Evolutionary conservation across 768 basidiomycete species (phyloP).

Genomic region (Boletus rubropictus): DNA sequence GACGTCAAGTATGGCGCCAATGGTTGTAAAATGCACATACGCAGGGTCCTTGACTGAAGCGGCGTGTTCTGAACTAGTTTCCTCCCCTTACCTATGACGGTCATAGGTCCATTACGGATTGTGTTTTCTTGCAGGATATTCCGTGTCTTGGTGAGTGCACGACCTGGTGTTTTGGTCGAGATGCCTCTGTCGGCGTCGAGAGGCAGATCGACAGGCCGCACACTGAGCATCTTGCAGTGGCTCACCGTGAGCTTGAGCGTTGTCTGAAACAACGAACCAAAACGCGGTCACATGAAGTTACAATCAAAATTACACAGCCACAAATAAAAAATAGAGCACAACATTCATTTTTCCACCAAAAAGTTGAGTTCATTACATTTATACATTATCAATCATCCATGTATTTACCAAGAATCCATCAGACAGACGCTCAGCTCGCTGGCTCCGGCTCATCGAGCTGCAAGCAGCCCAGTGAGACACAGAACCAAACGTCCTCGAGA

Average conservation of each 20-base stretch:
- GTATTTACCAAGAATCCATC: conserved; percentile 41
- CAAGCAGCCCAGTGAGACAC: conserved; percentile 25
- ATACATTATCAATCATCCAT: neutral
- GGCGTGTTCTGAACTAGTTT: conserved; percentile 35
- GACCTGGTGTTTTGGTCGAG: conserved; percentile 52
- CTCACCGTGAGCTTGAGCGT: neutral
- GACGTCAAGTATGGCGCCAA: neutral
- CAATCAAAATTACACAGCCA: neutral
- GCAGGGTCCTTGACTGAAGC: conserved; percentile 26
- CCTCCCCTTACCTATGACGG: conserved; percentile 45
- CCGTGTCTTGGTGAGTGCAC: conserved; percentile 35
- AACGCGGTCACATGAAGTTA: conserved; percentile 26
- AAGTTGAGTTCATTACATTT: too few species aligned
- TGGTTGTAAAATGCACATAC: conserved; percentile 15
- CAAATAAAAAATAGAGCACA: too few species aligned
- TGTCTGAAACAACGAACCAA: conserved; percentile 16
- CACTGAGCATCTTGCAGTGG: conserved; percentile 25
- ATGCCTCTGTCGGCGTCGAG: conserved; percentile 25
- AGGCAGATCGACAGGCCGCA: conserved; percentile 21
- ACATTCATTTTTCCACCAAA: too few species aligned
- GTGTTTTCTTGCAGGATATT: conserved; percentile 47
- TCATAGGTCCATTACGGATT: conserved; percentile 32
- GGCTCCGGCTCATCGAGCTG: conserved; percentile 29
- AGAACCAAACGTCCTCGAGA: conserved; percentile 63
- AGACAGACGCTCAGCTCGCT: conserved; percentile 60